Conservation (phyloP, 805 yeast genomes). For the Wickerhamiella siamensis region DNA sequence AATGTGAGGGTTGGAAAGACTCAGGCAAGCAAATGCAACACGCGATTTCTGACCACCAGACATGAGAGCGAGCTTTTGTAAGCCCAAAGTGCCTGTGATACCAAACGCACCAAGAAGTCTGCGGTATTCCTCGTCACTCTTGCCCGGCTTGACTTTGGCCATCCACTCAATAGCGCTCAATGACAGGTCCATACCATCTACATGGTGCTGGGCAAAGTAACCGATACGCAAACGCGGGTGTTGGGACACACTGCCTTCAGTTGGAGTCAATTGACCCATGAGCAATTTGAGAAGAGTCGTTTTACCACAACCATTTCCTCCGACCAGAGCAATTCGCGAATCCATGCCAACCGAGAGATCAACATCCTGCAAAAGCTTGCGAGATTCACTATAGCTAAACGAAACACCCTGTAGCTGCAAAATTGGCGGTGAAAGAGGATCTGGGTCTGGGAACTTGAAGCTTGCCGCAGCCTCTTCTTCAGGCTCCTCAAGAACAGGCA, state of each 20-base stretch:
- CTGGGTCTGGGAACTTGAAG: slow-evolving; percentile 93
- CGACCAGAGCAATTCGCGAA: slow-evolving; percentile 90
- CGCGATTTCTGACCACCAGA: slow-evolving; percentile 98
- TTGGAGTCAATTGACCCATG: slow-evolving; percentile 63
- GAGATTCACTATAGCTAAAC: slow-evolving; percentile 60
- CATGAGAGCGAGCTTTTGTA: slow-evolving; percentile 74
- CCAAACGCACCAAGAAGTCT: slow-evolving; percentile 95
- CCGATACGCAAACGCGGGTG: slow-evolving; percentile 86
- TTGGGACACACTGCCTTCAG: slow-evolving; percentile 61
- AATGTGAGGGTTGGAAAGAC: slow-evolving; percentile 81
- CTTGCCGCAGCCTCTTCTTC: slow-evolving; percentile 76
- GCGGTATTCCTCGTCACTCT: slow-evolving; percentile 90
- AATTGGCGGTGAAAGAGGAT: slow-evolving; percentile 82
- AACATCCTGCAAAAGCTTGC: slow-evolving; percentile 52
- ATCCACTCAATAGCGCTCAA: slow-evolving; percentile 89
- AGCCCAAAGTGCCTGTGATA: slow-evolving; percentile 83
- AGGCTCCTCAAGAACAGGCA: slow-evolving; percentile 86
- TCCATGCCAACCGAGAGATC: slow-evolving; percentile 86
- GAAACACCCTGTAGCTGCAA: slow-evolving; percentile 74
- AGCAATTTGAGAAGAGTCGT: slow-evolving; percentile 81
- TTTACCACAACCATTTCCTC: slow-evolving; percentile 99
- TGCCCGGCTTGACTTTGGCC: slow-evolving; percentile 80
- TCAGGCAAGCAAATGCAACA: slow-evolving; percentile 93
- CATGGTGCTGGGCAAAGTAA: slow-evolving; percentile 96
- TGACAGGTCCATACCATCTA: slow-evolving; percentile 86